Conservation (phyloP, 2,329 filamentous ascomycete genomes). For the Paecilomyces sp. region DNA sequence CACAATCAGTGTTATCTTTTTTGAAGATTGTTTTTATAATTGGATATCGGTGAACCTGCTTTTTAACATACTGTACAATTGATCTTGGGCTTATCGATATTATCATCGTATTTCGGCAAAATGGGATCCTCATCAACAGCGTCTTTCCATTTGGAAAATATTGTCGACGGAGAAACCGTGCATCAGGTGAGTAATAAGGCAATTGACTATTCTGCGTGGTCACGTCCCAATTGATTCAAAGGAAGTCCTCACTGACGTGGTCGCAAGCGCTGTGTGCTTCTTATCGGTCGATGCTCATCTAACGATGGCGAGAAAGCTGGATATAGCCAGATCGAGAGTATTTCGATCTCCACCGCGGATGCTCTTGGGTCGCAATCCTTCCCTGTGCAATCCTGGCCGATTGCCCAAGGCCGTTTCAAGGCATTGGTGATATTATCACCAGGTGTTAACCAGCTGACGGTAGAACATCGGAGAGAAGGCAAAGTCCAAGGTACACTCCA, state of each 20-base stretch:
- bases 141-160: neutral
- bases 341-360: neutral
- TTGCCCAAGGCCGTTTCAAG: conserved; percentile 10
- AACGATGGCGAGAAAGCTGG: neutral
- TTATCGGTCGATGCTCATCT: neutral
- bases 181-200: neutral
- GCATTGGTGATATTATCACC: conserved; percentile 11
- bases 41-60: neutral
- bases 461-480: conserved; percentile 5
- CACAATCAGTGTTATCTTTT: neutral
- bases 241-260: neutral
- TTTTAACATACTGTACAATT: neutral
- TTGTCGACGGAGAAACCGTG: neutral
- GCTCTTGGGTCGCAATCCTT: neutral
- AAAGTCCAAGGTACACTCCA: conserved; percentile 4
- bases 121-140: neutral
- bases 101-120: neutral
- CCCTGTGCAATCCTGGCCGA: conserved; percentile 9
- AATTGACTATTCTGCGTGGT: neutral
- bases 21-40: neutral
- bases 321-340: neutral
- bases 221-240: neutral
- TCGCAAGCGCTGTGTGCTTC: neutral
- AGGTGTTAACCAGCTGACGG: conserved; percentile 8
- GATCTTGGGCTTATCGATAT: neutral